A percentile compares a stretch with the other conserved stretches of the same genome.
phyloP scores from a whole-genome alignment of 139 green algal species.

The Volvox africanus region DNA sequence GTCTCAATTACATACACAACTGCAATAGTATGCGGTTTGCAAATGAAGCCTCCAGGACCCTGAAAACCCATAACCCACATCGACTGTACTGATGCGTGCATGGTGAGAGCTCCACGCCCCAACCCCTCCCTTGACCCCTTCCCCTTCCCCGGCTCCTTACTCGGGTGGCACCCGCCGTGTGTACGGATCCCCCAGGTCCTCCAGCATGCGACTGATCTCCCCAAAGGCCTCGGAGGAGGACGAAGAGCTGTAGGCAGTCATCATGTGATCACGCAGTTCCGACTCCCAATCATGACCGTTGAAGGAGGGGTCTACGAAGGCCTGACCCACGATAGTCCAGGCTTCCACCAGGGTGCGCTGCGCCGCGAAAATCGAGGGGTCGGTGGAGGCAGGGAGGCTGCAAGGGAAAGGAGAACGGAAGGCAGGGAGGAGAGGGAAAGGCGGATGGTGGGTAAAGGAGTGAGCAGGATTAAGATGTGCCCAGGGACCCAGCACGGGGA shows the following conservation, averaged over 20 bases:
- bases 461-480: too few species aligned
- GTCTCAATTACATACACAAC: too few species aligned
- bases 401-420: background rate
- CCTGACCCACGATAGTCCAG: conserved; percentile 84
- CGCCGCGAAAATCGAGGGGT: conserved; percentile 77
- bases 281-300: conserved; percentile 71
- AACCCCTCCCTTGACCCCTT: background rate
- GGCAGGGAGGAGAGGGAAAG: too few species aligned
- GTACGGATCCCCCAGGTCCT: conserved; percentile 92
- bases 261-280: conserved; percentile 75
- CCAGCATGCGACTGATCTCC: conserved; percentile 83
- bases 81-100: too few species aligned
- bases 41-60: too few species aligned
- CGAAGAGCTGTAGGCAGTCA: conserved; percentile 59
- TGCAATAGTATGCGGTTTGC: too few species aligned
- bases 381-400: conserved; percentile 74
- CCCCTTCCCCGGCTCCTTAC: conserved; percentile 49
- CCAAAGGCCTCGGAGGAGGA: conserved; percentile 58
- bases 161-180: conserved; percentile 86
- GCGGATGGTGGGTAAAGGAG: too few species aligned
- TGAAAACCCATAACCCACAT: too few species aligned
- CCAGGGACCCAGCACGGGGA: too few species aligned
- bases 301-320: conserved; percentile 82
- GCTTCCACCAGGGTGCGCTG: conserved; percentile 89
- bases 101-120: background rate